Base-by-base conservation (phyloP, 2,329 filamentous ascomycete species). In the Elsinoe fawcettii region DNA sequence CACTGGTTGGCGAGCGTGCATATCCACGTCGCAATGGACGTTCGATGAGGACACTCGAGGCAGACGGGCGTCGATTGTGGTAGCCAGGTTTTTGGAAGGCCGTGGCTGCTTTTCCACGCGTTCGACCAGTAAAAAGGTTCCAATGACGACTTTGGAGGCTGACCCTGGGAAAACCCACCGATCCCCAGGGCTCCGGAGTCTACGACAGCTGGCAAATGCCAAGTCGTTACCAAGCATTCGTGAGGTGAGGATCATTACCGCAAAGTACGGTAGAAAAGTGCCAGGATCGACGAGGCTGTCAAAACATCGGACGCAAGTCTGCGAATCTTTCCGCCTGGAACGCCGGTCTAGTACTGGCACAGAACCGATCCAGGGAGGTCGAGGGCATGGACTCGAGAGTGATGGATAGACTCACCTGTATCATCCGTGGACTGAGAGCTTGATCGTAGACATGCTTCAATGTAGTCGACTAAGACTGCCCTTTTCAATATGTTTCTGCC, bases 201-300 rank as follows among this genome's bases (percentile, higher is more conserved):
- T 20, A 25, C 22, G 25, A 6, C 23, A 25, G 12, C 22, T 49
- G 44, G 18, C 44, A 27, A 27, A 14, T 16, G 25, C 44, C 44
- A 49, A 25, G 30, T 34, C 30, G 9, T 16, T 30, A 30, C 49
- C 49, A 53, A 53, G 49, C 49, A 53, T 37, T 53, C 32, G 6
- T 39, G 30, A 9, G 47, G 18, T 37, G 49, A 25, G 8, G 32
- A 53, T 53, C 49, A 39, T 53, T 53, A 30, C 49, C 49, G 49
- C 14, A 25, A 53, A 39, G 49, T 53, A 22, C 49, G 16, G 49
- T 34, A 25, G 20, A 22, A 22, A 9, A 12, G 32, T 34, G 49
- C 49, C 32, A 53, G 49, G 49, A 53, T 53, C 49, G 49, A 37
- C 49, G 16, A 53, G 49, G 49, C 49, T 53, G 49, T 53, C 49